These are phyloP conservation scores for Tausonia pullulans DNA, from an alignment of 1,284 basidiomycete genomes.

Conservation along the genomic window DNA sequence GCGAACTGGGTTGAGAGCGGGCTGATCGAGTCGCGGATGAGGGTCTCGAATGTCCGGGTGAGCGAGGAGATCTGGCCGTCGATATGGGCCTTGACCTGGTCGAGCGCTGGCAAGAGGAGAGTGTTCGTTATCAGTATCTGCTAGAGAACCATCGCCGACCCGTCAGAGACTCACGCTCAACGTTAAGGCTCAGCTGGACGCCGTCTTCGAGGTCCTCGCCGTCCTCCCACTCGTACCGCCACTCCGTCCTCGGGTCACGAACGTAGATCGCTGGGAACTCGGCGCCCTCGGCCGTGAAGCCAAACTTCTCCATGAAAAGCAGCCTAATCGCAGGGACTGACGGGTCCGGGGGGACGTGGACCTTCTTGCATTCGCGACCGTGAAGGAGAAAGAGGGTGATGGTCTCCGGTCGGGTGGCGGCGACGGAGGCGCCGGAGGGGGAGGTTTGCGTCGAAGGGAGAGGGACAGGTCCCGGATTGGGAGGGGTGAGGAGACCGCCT, in stretches of 20 bases:
- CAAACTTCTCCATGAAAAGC: conserved; percentile 89
- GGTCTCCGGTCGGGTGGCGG: conserved; percentile 25
- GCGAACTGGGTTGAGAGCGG: conserved; percentile 40
- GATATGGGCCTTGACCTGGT: conserved; percentile 97
- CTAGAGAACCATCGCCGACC: not conserved
- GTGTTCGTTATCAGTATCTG: conserved; percentile 7
- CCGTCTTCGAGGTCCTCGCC: conserved; percentile 84
- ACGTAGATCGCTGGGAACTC: conserved; percentile 96
- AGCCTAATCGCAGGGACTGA: conserved; percentile 35
- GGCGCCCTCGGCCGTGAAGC: conserved; percentile 74
- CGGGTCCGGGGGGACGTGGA: conserved; percentile 53
- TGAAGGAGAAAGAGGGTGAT: conserved; percentile 73
- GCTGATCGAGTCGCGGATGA: conserved; percentile 48
- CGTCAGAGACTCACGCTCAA: conserved; percentile 67
- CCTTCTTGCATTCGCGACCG: conserved; percentile 85
- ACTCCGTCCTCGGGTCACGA: conserved; percentile 76
- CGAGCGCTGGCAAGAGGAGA: conserved; percentile 54
- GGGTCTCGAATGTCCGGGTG: conserved; percentile 84
- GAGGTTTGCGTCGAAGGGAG: not conserved
- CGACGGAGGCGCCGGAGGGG: not conserved
- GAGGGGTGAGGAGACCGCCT: not conserved
- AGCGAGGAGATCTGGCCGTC: conserved; percentile 75
- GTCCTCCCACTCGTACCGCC: conserved; percentile 93
- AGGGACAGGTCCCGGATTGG: not conserved
- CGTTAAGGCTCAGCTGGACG: conserved; percentile 79